Base-by-base conservation (phyloP, 306 rosid species). In the Prunus fruticosa region DNA sequence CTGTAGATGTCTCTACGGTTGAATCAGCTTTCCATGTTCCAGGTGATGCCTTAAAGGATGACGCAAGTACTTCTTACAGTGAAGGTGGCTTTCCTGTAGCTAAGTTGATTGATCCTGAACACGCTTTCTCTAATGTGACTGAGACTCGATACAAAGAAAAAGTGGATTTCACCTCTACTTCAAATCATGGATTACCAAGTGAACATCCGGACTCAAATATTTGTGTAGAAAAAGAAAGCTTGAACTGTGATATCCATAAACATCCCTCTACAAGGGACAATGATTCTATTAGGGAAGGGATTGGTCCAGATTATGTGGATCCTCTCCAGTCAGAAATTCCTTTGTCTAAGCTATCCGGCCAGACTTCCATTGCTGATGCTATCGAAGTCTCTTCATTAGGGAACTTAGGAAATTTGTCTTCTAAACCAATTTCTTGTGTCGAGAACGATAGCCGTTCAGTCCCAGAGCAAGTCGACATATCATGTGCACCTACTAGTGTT, bases 121-220 rank as follows among this genome's bases (percentile, higher is more conserved):
- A 73, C 23, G 72, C 74, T 75, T 51, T 23, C 70, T 70, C 80
- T 75, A 75, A 83, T 72, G 32, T 41, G 68, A 52, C 78, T 69
- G 82, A 75, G 76, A 71, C 34, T 73, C 78, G 72, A 60, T 69
- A 61, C 53, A 49, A 72, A 75, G 88, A 87, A 80, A 85, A 76
- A 27, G 79, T 56, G 62, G 84, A 87, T 81, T 69, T 71, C 69
- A 32, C 82, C 60, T 53, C 82, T 76, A 19, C 43, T 45, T 79
- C 80, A 64, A 63, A 66, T 75, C 41, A 74, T 77, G 81, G 69
- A 80, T 69, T 81, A 71, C 61, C 67, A 16, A 69, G 64, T 28
- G 72, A 73, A 76, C 69, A 72, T 11, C 64, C 52, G 23, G 73
- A 81, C 75, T 27, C 76, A 58, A 72, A 75, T 82, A 77, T 75